Evolutionary conservation across 106 monocot genomes (phyloP).

Genomic region (Agapanthus africanus): DNA sequence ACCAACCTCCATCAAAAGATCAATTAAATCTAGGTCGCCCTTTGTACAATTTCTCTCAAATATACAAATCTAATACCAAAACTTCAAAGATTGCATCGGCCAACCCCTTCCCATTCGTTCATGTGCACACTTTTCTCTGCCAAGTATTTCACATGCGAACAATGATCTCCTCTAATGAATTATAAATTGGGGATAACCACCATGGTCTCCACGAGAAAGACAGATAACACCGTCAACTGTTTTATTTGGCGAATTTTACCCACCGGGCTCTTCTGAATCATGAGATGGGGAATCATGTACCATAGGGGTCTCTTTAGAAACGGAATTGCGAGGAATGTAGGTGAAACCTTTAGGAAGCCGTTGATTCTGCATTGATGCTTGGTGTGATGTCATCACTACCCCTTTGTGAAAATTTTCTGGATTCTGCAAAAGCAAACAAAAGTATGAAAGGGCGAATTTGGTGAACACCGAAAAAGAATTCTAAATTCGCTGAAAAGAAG

Average conservation of each 20-base stretch:
- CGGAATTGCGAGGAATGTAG: slow-evolving; percentile 66
- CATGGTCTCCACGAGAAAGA: not conserved
- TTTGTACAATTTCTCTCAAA: slow-evolving; percentile 41
- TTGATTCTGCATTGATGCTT: slow-evolving; percentile 77
- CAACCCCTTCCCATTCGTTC: not conserved
- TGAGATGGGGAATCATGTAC: slow-evolving; percentile 26
- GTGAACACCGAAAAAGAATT: too few relatives aligned
- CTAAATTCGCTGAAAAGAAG: too few relatives aligned
- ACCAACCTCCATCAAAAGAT: too few relatives aligned
- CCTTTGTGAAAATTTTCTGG: slow-evolving; percentile 63
- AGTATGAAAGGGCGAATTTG: too few relatives aligned
- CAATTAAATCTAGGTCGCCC: slow-evolving; percentile 25
- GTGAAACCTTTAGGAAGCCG: slow-evolving; percentile 83
- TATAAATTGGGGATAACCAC: slow-evolving; percentile 6
- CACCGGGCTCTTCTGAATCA: slow-evolving; percentile 61
- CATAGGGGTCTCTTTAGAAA: slow-evolving; percentile 38
- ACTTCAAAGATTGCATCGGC: slow-evolving; percentile 13
- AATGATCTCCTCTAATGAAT: not conserved
- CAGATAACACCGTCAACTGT: not conserved
- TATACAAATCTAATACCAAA: slow-evolving; percentile 43
- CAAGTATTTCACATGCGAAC: not conserved
- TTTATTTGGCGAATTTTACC: slow-evolving; percentile 23
- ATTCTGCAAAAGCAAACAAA: slow-evolving; percentile 26
- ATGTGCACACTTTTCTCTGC: not conserved
- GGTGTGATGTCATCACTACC: slow-evolving; percentile 76